Evolutionary conservation across 805 yeast species (phyloP), one percentile per base, ranked within the genome.

Genomic region (Lipomyces japonicus): DNA sequence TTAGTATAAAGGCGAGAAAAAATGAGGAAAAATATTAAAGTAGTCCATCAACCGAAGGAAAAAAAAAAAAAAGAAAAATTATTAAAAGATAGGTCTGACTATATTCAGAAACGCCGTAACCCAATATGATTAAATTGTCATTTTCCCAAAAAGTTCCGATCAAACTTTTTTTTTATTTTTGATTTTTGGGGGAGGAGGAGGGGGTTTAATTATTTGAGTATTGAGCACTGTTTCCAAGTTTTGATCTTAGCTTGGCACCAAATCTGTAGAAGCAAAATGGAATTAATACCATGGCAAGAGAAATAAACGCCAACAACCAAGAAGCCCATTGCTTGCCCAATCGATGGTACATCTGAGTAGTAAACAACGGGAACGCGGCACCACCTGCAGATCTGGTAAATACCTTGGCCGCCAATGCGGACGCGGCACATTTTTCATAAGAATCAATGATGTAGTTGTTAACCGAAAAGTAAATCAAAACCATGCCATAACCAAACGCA

Each of bases 381-480:
- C 82, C 85, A 63, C 81, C 80, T 5, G 76, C 71, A 2, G 84
- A 79, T 67, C 84, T 71, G 48, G 78, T 66, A 47, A 80, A 75
- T 3, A 82, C 79, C 61, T 79, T 79, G 22, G 80, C 84, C 9
- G 85, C 84, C 47, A 80, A 68, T 1, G 83, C 82, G 18, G 81
- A 75, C 0, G 95, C 95, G 24, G 86, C 84, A 23, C 57, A 69
- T 9, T 71, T 69, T 75, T 51, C 80, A 82, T 89, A 88, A 35
- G 95, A 84, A 68, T 89, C 96, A 65, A 89, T 77, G 55, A 80
- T 73, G 62, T 80, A 80, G 66, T 78, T 80, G 61, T 79, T 86
- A 68, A 89, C 90, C 64, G 90, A 87, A 56, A 77, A 76, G 71
- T 80, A 80, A 47, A 76, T 74, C 52, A 75, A 61, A 34, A 80